phyloP scores from a whole-genome alignment of 2,329 filamentous ascomycete genomes.

The Calonectria fujianensis region DNA sequence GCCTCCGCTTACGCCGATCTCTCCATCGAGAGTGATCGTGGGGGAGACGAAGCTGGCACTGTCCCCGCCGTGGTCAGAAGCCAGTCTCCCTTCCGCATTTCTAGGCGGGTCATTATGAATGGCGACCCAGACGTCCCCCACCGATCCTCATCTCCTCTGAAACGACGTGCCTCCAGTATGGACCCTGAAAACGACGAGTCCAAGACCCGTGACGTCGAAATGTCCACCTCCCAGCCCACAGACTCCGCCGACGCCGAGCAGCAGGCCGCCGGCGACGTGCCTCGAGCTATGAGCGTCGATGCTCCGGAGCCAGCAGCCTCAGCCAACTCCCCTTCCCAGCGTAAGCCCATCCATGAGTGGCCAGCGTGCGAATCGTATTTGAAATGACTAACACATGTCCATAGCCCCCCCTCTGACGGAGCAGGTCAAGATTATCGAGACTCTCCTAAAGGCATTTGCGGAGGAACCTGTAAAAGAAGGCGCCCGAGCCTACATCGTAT shows the following conservation, averaged over 20 bases:
- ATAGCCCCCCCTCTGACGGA: conserved; percentile 64
- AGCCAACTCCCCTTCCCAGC: conserved; percentile 46
- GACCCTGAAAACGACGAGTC: conserved; percentile 68
- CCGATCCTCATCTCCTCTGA: conserved; percentile 79
- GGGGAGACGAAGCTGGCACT: conserved; percentile 67
- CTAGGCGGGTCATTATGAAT: conserved; percentile 75
- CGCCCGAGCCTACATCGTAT: conserved; percentile 86
- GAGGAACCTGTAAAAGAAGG: conserved; percentile 78
- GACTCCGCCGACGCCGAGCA: conserved; percentile 46
- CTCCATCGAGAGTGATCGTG: conserved; percentile 73
- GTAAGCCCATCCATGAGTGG: conserved; percentile 52
- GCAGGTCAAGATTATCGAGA: conserved; percentile 84
- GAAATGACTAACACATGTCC: conserved; percentile 42
- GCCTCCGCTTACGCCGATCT: conserved; percentile 74
- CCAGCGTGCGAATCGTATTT: conserved; percentile 3
- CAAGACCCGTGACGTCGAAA: conserved; percentile 67
- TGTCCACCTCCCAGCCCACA: conserved; percentile 59
- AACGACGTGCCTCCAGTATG: conserved; percentile 79
- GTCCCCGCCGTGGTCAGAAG: conserved; percentile 64
- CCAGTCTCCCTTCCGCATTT: conserved; percentile 72
- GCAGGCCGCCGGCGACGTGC: conserved; percentile 48
- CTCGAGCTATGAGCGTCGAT: conserved; percentile 66
- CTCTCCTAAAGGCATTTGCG: conserved; percentile 73
- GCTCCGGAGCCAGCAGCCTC: conserved; percentile 55
- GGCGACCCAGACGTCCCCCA: conserved; percentile 75